Percentiles rank a stretch among this genome's conserved stretches.
Conservation (phyloP, 306 rosid genomes). For the Herpetospermum pedunculosum region DNA sequence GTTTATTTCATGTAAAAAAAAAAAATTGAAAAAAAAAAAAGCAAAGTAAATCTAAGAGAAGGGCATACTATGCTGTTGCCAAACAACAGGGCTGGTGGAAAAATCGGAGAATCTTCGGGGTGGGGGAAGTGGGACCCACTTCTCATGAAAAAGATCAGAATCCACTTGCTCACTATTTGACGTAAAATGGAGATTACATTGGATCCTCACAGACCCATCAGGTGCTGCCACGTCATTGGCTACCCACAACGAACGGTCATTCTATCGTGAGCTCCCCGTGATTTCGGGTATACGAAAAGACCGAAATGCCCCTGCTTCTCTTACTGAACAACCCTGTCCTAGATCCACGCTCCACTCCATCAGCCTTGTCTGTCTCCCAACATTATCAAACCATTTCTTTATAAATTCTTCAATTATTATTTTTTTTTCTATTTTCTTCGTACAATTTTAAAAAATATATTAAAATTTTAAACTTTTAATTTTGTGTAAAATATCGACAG, state of each 20-base stretch:
- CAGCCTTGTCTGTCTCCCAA: background rate
- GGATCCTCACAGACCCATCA: background rate
- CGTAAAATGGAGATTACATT: background rate
- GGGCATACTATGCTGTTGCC: too few species aligned
- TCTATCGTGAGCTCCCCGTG: background rate
- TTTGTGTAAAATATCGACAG: too few species aligned
- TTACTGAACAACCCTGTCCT: background rate
- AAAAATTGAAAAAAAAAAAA: too few species aligned
- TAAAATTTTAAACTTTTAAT: too few species aligned
- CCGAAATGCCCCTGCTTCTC: background rate
- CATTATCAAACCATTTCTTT: background rate
- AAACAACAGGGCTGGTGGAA: too few species aligned
- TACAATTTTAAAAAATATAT: too few species aligned
- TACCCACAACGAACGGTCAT: background rate
- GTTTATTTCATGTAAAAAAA: too few species aligned
- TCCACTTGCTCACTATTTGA: background rate
- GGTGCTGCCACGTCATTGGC: background rate
- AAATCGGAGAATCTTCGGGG: background rate
- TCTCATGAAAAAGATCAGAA: background rate
- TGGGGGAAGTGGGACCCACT: background rate
- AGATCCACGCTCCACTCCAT: background rate
- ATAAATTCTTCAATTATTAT: too few species aligned
- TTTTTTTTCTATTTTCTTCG: background rate
- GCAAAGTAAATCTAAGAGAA: too few species aligned
- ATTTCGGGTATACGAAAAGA: background rate